Evolutionary conservation across 345 rosid genomes (phyloP).

Genomic region (Citrus cavaleriei): DNA sequence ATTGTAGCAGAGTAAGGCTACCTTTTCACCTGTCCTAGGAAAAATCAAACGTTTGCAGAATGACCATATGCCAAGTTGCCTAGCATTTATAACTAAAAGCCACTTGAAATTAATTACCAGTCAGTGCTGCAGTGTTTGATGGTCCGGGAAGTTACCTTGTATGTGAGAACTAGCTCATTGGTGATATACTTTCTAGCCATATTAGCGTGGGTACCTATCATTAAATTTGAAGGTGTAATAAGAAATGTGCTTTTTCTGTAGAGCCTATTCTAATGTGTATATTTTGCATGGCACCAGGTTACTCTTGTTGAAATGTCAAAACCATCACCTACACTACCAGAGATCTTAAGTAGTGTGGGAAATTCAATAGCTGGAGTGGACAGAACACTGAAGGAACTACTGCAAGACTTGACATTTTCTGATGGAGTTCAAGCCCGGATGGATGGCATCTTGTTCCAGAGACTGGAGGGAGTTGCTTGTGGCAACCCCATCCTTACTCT

Average conservation of each 20-base stretch:
- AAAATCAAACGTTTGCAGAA: background rate
- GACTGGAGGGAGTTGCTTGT: constrained; percentile 50
- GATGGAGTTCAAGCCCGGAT: constrained; percentile 84
- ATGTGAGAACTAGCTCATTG: background rate
- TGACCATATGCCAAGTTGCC: background rate
- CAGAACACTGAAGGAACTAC: constrained; percentile 49
- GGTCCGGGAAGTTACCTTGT: background rate
- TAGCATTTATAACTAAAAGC: background rate
- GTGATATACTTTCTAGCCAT: background rate
- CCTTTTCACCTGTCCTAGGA: background rate
- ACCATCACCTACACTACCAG: constrained; percentile 70
- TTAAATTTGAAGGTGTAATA: background rate
- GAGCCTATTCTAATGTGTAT: background rate
- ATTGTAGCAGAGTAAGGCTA: background rate
- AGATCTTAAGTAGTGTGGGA: constrained; percentile 67
- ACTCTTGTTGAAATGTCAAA: constrained; percentile 77
- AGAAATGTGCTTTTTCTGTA: background rate
- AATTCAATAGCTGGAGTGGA: constrained; percentile 69
- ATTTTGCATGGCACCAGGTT: constrained; percentile 44
- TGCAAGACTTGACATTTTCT: constrained; percentile 50
- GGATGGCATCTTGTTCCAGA: constrained; percentile 85
- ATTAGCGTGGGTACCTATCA: background rate
- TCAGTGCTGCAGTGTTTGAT: background rate
- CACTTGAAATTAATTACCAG: background rate
- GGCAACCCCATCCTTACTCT: constrained; percentile 50